A percentile compares a stretch with the other conserved stretches of the same genome.
Evolutionary conservation across 805 yeast genomes (phyloP).

Genomic region (Suhomyces vadensis): DNA sequence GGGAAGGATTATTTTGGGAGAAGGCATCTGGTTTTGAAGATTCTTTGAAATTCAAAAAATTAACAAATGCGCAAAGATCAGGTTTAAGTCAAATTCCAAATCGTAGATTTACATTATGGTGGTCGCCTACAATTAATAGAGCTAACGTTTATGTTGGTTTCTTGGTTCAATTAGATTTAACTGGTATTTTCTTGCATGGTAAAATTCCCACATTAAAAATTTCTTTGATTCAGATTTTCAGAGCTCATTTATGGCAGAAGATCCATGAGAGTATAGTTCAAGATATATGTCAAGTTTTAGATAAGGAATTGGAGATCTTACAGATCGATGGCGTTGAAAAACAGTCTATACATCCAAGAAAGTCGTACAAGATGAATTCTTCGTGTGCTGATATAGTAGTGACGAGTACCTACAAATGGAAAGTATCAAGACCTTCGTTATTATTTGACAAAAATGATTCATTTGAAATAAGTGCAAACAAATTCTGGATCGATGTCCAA

Average conservation of each 20-base stretch:
- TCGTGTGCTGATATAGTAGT: constrained; percentile 90
- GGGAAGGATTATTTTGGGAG: constrained; percentile 99
- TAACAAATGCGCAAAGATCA: constrained; percentile 96
- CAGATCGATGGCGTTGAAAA: constrained; percentile 86
- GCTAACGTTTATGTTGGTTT: constrained; percentile 98
- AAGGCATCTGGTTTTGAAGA: constrained; percentile 97
- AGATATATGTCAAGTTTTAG: constrained; percentile 90
- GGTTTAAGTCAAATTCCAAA: constrained; percentile 98
- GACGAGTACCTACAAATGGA: constrained; percentile 77
- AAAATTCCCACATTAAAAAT: constrained; percentile 96
- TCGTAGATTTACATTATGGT: constrained; percentile 96
- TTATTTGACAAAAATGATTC: constrained; percentile 70
- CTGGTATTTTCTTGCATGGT: constrained; percentile 97
- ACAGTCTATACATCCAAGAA: constrained; percentile 93
- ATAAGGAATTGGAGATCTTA: constrained; percentile 78
- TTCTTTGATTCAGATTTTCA: constrained; percentile 90
- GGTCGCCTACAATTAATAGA: constrained; percentile 98
- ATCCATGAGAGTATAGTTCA: constrained; percentile 94
- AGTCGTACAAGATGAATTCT: constrained; percentile 95
- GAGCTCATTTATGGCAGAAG: constrained; percentile 99
- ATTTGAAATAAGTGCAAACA: constrained; percentile 58
- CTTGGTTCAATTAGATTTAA: constrained; percentile 90
- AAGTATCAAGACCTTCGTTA: constrained; percentile 76
- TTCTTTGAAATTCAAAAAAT: constrained; percentile 87
- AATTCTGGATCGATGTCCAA: constrained; percentile 95